Percentiles rank a stretch among this genome's conserved stretches.
phyloP scores from a whole-genome alignment of 768 basidiomycete species.

The Phaeotremella skinneri region DNA sequence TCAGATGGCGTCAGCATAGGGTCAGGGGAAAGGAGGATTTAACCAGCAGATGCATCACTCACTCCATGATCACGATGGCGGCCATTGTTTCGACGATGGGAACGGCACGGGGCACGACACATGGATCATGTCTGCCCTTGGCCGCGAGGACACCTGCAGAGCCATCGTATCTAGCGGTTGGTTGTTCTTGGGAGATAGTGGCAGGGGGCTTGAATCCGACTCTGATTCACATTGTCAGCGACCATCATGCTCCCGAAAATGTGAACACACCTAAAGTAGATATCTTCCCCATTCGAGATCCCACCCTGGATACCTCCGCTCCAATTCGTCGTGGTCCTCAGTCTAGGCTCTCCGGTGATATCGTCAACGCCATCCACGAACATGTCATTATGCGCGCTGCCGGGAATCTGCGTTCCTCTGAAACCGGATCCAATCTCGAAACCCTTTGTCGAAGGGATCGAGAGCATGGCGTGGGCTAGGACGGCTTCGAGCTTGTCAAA shows the following conservation, averaged over 20 bases:
- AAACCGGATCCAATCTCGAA: conserved; percentile 98
- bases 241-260: background rate
- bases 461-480: conserved; percentile 96
- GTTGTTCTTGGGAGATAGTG: conserved; percentile 88
- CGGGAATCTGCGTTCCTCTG: conserved; percentile 87
- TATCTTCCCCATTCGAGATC: conserved; percentile 93
- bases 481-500: conserved; percentile 98
- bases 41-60: conserved; percentile 6
- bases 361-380: conserved; percentile 66
- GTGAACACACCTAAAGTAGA: conserved; percentile 82
- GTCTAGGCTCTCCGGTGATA: conserved; percentile 46
- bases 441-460: conserved; percentile 96
- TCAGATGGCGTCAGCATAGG: conserved; percentile 2
- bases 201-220: conserved; percentile 98
- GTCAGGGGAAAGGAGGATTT: background rate
- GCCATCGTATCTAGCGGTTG: conserved; percentile 90
- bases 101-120: conserved; percentile 93
- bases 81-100: conserved; percentile 99
- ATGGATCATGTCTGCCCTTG: conserved; percentile 92
- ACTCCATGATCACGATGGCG: conserved; percentile 88
- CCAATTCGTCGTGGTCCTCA: conserved; percentile 89
- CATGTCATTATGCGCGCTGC: conserved; percentile 87
- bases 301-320: conserved; percentile 97
- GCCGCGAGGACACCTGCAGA: conserved; percentile 82
- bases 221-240: conserved; percentile 54